Evolutionary conservation across 2,329 filamentous ascomycete genomes (phyloP).

Genomic region (Aspergillus tubingensis): DNA sequence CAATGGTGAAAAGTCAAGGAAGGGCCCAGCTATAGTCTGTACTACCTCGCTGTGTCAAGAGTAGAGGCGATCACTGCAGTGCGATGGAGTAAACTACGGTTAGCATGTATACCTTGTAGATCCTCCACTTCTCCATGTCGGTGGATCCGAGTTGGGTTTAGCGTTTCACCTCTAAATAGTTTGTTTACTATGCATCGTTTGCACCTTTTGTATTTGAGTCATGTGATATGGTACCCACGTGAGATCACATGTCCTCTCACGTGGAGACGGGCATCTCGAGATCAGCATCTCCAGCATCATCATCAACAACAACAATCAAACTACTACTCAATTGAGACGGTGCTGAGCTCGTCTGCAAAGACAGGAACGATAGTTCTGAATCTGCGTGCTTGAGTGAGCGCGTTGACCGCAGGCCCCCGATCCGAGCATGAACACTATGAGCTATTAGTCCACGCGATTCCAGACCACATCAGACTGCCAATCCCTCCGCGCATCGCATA

Average conservation of each 20-base stretch:
- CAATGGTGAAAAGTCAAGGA: not conserved
- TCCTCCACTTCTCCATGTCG: not conserved
- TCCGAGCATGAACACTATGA: conserved; percentile 12
- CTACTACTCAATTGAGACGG: not conserved
- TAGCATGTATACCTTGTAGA: not conserved
- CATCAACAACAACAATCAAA: not conserved
- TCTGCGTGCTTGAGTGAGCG: not conserved
- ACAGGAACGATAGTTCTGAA: not conserved
- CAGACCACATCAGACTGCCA: not conserved
- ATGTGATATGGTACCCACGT: not conserved
- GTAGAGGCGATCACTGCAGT: no score
- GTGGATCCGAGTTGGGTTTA: not conserved
- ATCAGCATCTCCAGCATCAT: not conserved
- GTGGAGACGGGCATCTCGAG: not conserved
- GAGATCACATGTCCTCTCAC: conserved; percentile 4
- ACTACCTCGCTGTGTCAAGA: not conserved
- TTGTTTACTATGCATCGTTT: not conserved
- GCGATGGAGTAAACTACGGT: no score
- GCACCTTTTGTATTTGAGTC: not conserved
- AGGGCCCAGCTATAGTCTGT: not conserved
- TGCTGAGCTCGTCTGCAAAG: not conserved
- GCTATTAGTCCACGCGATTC: conserved; percentile 2
- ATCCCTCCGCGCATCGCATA: conserved; percentile 2
- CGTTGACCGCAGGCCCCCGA: not conserved
- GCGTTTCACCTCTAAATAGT: no score